Percentiles rank a stretch among this genome's conserved stretches.
phyloP scores from a whole-genome alignment of 129 eudicot species.

The Dittrichia graveolens region DNA sequence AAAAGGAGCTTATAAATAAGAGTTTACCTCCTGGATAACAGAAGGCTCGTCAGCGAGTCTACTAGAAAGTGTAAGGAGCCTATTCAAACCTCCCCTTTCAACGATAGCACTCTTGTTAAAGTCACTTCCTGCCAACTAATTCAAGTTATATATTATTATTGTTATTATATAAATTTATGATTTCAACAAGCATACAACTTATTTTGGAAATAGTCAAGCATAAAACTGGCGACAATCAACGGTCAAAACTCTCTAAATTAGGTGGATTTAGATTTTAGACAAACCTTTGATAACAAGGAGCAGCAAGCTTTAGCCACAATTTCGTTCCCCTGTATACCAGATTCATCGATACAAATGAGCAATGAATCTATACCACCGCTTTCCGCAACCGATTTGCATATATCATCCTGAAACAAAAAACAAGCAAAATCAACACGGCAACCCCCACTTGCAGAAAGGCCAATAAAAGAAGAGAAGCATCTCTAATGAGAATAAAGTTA shows the following conservation, averaged over 20 bases:
- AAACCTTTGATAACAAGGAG: conserved; percentile 79
- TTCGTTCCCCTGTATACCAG: conserved; percentile 63
- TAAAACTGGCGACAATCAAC: too few relatives aligned
- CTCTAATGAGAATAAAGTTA: neutral
- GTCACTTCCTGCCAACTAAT: conserved; percentile 97
- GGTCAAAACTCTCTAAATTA: neutral
- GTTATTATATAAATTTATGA: conserved; percentile 1
- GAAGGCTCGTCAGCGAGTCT: conserved; percentile 81
- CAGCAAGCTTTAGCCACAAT: conserved; percentile 73
- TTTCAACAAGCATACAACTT: conserved; percentile 19
- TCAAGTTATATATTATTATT: neutral
- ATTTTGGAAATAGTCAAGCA: too few relatives aligned
- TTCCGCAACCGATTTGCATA: conserved; percentile 88
- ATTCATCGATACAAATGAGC: conserved; percentile 67
- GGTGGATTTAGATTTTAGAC: neutral
- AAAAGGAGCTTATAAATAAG: too few relatives aligned
- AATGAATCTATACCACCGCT: conserved; percentile 88
- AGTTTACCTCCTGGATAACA: conserved; percentile 86
- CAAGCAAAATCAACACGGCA: conserved; percentile 21
- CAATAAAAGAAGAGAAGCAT: neutral
- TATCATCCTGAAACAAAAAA: conserved; percentile 78
- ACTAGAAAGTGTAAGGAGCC: conserved; percentile 65
- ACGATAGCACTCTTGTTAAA: conserved; percentile 72
- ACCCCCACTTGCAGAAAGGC: neutral
- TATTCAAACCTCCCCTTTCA: conserved; percentile 78